Evolutionary conservation across 2,329 filamentous ascomycete species (phyloP).

Genomic region (Colletotrichum horii): DNA sequence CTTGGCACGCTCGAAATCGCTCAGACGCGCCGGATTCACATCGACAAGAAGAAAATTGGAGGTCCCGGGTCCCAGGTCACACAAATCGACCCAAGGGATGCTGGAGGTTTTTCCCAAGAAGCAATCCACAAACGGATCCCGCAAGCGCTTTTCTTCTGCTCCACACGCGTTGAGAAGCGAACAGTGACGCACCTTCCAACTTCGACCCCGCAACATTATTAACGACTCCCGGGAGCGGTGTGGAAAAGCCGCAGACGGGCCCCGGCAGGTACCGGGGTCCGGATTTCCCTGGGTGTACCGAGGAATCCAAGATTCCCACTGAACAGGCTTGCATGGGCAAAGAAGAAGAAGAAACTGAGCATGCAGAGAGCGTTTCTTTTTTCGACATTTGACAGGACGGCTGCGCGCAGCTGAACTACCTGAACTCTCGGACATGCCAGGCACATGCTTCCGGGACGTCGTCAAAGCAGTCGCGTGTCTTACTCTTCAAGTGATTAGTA

Average conservation of each 20-base stretch:
- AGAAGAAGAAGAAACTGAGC: background rate
- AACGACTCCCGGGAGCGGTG: background rate
- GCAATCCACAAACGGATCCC: background rate
- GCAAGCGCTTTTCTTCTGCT: background rate
- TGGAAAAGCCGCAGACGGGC: background rate
- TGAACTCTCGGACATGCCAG: background rate
- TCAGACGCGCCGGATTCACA: background rate
- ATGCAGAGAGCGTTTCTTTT: background rate
- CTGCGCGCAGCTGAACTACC: background rate
- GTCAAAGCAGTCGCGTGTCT: background rate
- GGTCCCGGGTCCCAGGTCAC: background rate
- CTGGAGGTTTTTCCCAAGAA: background rate
- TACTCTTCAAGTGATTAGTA: background rate
- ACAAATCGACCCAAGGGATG: background rate
- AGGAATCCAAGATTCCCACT: background rate
- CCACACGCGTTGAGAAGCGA: constrained; percentile 6
- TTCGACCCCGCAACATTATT: background rate
- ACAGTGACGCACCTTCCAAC: background rate
- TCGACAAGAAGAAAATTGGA: background rate
- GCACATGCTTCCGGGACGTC: background rate
- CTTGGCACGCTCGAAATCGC: background rate
- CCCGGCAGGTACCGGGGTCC: background rate
- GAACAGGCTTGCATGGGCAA: background rate
- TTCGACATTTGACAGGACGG: background rate
- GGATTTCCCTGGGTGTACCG: background rate